Evolutionary conservation across 495 filamentous ascomycete genomes (phyloP).

Genomic region (Aspergillus nanangensis): DNA sequence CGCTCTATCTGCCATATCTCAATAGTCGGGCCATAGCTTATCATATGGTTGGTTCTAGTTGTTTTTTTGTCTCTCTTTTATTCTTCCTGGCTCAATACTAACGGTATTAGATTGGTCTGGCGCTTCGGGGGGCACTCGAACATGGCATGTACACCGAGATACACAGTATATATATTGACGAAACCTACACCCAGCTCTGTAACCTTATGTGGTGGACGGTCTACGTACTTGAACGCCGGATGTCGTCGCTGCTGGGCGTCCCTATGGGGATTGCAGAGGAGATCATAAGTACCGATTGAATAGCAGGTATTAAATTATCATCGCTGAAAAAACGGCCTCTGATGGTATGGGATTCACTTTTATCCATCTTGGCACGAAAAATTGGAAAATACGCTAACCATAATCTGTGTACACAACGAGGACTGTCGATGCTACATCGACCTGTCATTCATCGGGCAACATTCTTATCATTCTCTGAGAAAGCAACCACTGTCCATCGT

Average conservation of each 20-base stretch:
- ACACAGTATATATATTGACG: neutral
- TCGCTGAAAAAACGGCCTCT: no score
- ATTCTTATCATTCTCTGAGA: neutral
- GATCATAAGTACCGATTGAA: no score
- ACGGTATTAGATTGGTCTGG: neutral
- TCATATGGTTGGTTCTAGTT: neutral
- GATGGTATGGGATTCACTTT: no score
- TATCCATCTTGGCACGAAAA: no score
- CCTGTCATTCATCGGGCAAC: no score
- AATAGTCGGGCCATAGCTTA: neutral
- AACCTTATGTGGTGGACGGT: constrained; percentile 1
- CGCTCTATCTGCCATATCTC: neutral
- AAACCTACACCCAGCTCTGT: neutral
- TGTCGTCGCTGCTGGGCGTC: constrained; percentile 1
- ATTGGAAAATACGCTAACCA: no score
- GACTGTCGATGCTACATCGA: no score
- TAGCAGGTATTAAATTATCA: no score
- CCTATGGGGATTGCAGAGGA: constrained; percentile 1
- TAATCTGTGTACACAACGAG: no score
- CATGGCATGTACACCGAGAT: constrained; percentile 3
- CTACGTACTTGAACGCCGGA: constrained; percentile 1
- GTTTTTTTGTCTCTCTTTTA: no score
- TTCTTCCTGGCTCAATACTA: no score
- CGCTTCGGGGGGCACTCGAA: neutral
- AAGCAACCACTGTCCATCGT: neutral